Conservation (phyloP, 805 yeast species). For the Ascoidea asiatica region DNA sequence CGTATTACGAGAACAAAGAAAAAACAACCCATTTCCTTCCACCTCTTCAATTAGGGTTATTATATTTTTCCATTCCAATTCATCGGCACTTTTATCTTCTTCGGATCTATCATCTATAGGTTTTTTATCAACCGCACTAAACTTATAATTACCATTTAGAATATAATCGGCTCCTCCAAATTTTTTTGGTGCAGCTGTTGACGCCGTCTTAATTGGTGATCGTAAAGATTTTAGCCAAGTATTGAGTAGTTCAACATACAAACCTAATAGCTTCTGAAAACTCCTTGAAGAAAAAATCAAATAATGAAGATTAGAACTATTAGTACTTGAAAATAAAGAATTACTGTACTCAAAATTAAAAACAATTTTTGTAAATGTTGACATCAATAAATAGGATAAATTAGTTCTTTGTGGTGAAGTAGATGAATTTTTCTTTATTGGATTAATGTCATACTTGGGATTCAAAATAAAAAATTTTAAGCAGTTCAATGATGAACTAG, state of each 20-base stretch:
- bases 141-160: constrained; percentile 9
- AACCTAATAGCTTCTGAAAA: constrained; percentile 42
- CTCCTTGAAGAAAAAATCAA: constrained; percentile 38
- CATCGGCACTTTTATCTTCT: constrained; percentile 30
- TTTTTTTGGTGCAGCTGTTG: constrained; percentile 20
- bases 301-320: constrained; percentile 40
- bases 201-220: too few species aligned
- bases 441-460: background rate
- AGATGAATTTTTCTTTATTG: constrained; percentile 19
- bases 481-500: constrained; percentile 50
- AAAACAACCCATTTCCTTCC: constrained; percentile 90
- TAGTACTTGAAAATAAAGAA: constrained; percentile 12
- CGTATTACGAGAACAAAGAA: constrained; percentile 79
- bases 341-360: constrained; percentile 39
- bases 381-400: constrained; percentile 35
- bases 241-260: constrained; percentile 67
- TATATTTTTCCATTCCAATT: constrained; percentile 62
- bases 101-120: constrained; percentile 9
- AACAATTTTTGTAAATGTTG: constrained; percentile 66
- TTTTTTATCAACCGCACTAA: constrained; percentile 13
- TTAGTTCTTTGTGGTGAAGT: constrained; percentile 58
- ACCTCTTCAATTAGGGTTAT: constrained; percentile 85
- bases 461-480: constrained; percentile 22
- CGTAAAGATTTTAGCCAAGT: constrained; percentile 72
- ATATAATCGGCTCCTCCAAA: constrained; percentile 12